Conservation (phyloP, 306 rosid genomes). For the Prunus mongolica region DNA sequence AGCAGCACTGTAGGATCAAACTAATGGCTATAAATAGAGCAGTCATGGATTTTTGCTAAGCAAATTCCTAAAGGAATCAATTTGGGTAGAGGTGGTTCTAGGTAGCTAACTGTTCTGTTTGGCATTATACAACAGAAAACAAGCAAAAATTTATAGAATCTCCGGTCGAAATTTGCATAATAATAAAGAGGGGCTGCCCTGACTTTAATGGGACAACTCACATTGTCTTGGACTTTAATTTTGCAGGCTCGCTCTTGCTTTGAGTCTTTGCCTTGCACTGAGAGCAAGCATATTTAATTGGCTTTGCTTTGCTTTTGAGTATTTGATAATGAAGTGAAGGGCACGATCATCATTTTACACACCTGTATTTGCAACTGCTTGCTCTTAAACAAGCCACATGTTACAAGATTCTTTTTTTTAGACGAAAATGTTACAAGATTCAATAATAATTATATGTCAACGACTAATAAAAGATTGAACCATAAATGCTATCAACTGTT, state of each 20-base stretch:
- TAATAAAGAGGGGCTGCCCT: not conserved
- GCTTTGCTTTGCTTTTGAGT: constrained; percentile 42
- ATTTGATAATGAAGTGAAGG: constrained; percentile 30
- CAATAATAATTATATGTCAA: not conserved
- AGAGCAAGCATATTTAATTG: constrained; percentile 30
- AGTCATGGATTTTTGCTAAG: constrained; percentile 34
- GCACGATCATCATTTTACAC: constrained; percentile 15
- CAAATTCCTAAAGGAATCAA: constrained; percentile 3
- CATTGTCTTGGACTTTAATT: constrained; percentile 17
- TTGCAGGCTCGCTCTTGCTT: constrained; percentile 19
- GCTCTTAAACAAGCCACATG: constrained; percentile 20
- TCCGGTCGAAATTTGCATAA: not conserved
- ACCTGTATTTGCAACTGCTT: not conserved
- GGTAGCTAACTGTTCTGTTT: not conserved
- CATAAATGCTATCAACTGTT: not conserved
- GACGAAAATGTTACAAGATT: not conserved
- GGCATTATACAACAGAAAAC: not conserved
- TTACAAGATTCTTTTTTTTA: not conserved
- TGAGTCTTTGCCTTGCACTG: constrained; percentile 39
- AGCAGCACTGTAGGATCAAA: constrained; percentile 31
- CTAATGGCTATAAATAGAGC: constrained; percentile 27
- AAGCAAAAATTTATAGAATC: not conserved
- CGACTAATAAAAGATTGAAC: not conserved
- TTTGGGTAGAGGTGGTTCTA: not conserved
- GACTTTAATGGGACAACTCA: constrained; percentile 3